Evolutionary conservation across 2,329 filamentous ascomycete species (phyloP), one percentile per base, ranked within the genome.

Genomic region (Nemania sp.): DNA sequence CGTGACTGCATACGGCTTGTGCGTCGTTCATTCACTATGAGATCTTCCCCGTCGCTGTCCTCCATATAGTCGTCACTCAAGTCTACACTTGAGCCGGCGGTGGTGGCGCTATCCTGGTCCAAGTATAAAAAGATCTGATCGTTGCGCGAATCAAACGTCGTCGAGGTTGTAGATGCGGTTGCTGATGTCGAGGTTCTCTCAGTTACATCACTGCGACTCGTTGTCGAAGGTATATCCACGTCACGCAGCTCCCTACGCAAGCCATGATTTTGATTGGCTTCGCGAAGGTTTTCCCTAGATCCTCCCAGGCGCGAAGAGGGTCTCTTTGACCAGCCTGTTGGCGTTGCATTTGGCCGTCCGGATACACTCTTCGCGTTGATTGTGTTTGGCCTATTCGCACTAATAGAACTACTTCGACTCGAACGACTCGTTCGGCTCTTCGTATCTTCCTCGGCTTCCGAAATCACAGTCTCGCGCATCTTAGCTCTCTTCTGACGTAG

Each of bases 401-500:
- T 67, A 11, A 35, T 53, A 8, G 62, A 5, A 22, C 62, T 69
- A 22, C 59, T 35, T 2, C 51, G 29, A 13, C 54, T 73, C 3
- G 70, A 60, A 22, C 20, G 29, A 18, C 61, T 64, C 6, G 49
- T 63, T 20, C 64, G 73, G 47, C 65, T 67, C n/a, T 59, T 71
- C n/a, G 66, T 68, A 18, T 79, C 78, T 35, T 81, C 82, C 32
- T 83, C 82, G 15, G 81, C 78, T 67, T 85, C 82, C 24, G 81
- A 78, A 13, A 82, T 77, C 20, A 83, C 79, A 2, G 80, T 82
- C 68, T 86, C 82, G 1, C 85, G 83, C 83, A 87, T 87, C n/a
- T 80, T 79, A 2, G 86, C 83, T n/a, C 86, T 81, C 79, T 87
- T 88, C 71, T 85, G 82, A 8, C 87, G 82, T 49, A 89, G 80